Evolutionary conservation across 257 asterid species (phyloP).

Genomic region (Henckelia pumila): DNA sequence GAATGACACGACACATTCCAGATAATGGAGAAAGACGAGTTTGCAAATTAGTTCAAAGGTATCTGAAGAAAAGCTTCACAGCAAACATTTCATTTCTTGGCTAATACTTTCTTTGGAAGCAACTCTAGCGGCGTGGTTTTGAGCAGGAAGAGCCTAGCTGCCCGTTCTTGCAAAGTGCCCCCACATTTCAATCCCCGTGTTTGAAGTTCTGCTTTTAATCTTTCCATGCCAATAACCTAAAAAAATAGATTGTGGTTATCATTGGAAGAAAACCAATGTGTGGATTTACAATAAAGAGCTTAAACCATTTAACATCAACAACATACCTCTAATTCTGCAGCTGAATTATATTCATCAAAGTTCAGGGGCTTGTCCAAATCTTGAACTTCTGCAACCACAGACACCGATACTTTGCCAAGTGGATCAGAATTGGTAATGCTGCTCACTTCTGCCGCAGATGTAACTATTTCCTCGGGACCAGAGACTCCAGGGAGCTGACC

Average conservation of each 20-base stretch:
- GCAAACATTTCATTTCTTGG: conserved; percentile 58
- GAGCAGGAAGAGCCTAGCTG: conserved; percentile 66
- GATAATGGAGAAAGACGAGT: background rate
- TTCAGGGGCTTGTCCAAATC: conserved; percentile 44
- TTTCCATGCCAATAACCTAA: conserved; percentile 79
- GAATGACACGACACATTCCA: background rate
- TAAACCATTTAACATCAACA: background rate
- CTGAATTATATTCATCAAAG: conserved; percentile 59
- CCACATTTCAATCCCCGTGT: conserved; percentile 73
- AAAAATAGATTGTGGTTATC: background rate
- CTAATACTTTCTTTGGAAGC: conserved; percentile 84
- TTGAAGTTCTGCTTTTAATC: conserved; percentile 76
- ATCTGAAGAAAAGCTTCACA: background rate
- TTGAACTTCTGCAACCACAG: conserved; percentile 24
- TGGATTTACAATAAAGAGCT: background rate
- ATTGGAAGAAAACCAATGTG: background rate
- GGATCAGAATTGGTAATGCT: conserved; percentile 24
- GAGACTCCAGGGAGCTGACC: conserved; percentile 24
- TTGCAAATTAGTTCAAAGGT: conserved; percentile 16
- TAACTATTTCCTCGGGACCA: conserved; percentile 32
- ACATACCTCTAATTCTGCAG: conserved; percentile 63
- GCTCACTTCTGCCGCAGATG: conserved; percentile 25
- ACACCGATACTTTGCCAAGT: conserved; percentile 35
- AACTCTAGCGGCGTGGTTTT: conserved; percentile 59
- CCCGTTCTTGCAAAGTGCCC: conserved; percentile 88